Base-by-base conservation (phyloP, 2,329 filamentous ascomycete genomes). In the Zarea fungicola region DNA sequence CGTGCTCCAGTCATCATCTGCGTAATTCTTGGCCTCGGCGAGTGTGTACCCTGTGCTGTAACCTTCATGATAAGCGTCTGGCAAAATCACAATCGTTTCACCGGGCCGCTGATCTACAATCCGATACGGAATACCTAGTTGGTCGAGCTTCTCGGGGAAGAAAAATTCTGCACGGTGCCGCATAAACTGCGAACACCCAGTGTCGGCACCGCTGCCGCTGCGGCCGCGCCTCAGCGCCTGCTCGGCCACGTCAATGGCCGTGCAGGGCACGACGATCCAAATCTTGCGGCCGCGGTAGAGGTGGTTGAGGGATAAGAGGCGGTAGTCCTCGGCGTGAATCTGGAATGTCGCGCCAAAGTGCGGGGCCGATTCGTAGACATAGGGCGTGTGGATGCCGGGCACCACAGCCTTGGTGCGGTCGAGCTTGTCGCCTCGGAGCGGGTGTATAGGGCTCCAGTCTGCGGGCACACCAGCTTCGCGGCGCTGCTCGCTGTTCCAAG, bases 171-270 rank as follows among this genome's bases (percentile, higher is more conserved):
- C 66, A 34, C 66, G 61, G 54, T 69, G 66, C 18, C 66, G 64
- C 66, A 69, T 69, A 45, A 69, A 69, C 47, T 69, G 66, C 6
- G 66, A 69, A 47, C 66, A 69, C n/a, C n/a, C n/a, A n/a, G n/a
- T n/a, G n/a, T n/a, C n/a, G n/a, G n/a, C n/a, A n/a, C n/a, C n/a
- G n/a, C n/a, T n/a, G 49, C 40, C 44, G 22, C 58, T 59, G 19
- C 49, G 51, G 25, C 59, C 61, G 25, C 66, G 60, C 9, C 61
- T 63, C 16, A 69, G 58, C 4, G 61, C 62, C 36, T 60, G 53
- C 49, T 69, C 66, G 7, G 65, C 65, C 23, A 62, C 26, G 34
- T 65, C 59, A 25, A 69, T 62, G 14, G 62, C 63, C 1, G 64
- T 66, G 16, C 65, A 62, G 5, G 66, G 66, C 0, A 68, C 58